Conservation (phyloP, 352 stramenopile species). For the Lagenidium giganteum region DNA sequence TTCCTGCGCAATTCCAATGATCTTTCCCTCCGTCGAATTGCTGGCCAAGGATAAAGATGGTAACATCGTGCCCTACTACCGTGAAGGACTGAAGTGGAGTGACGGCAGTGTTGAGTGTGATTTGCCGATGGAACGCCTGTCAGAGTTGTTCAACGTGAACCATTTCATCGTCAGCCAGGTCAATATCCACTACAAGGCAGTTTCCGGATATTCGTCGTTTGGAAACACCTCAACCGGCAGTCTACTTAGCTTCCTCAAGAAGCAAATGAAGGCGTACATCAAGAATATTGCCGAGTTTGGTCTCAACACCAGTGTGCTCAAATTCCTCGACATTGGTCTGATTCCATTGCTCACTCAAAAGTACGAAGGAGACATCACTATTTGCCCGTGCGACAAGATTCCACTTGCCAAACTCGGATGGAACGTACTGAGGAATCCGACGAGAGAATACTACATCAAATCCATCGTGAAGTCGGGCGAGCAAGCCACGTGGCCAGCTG, state of each 20-base stretch:
- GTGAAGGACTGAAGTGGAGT: conserved; percentile 89
- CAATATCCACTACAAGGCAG: conserved; percentile 85
- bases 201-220: conserved; percentile 70
- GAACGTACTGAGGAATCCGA: conserved; percentile 83
- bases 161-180: conserved; percentile 98
- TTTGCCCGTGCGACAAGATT: conserved; percentile 92
- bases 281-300: conserved; percentile 85
- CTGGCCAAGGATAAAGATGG: conserved; percentile 92
- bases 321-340: conserved; percentile 76
- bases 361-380: conserved; percentile 98
- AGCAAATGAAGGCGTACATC: conserved; percentile 91
- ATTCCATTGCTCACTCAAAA: conserved; percentile 87
- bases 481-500: conserved; percentile 88
- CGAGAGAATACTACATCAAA: conserved; percentile 41
- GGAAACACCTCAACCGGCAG: conserved; percentile 69
- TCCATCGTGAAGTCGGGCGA: conserved; percentile 90
- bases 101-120: conserved; percentile 94
- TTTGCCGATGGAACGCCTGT: conserved; percentile 95
- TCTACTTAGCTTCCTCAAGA: conserved; percentile 94
- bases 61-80: conserved; percentile 77
- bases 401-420: conserved; percentile 69
- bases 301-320: conserved; percentile 79
- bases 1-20: conserved; percentile 92
- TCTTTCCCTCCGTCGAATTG: conserved; percentile 94
- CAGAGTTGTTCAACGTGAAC: conserved; percentile 98